phyloP scores from a whole-genome alignment of 306 rosid genomes.

The Alnus rubra region DNA sequence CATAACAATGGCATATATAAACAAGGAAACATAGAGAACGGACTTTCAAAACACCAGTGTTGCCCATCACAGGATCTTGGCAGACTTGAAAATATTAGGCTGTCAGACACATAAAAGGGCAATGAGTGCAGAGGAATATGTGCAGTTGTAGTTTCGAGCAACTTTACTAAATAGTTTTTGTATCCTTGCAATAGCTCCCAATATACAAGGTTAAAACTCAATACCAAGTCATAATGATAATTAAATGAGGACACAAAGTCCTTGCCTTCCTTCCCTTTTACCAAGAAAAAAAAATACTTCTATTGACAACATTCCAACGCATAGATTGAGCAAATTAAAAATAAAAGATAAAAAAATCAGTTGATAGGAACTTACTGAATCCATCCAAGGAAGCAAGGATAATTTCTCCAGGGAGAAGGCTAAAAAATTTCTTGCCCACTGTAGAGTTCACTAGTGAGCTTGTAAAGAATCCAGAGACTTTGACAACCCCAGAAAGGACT shows the following conservation, averaged over 20 bases:
- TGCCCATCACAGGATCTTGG: neutral
- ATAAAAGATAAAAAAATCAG: neutral
- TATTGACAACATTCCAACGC: neutral
- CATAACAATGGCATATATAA: neutral
- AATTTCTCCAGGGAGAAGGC: slow-evolving; percentile 81
- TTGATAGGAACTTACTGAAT: slow-evolving; percentile 56
- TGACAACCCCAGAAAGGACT: slow-evolving; percentile 79
- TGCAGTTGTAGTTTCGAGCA: neutral
- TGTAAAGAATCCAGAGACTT: slow-evolving; percentile 77
- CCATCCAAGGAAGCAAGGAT: slow-evolving; percentile 92
- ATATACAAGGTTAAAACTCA: neutral
- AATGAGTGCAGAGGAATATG: neutral
- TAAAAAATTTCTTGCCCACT: slow-evolving; percentile 75
- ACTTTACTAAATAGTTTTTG: neutral
- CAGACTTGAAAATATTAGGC: neutral
- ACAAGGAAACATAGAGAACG: neutral
- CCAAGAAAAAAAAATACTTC: neutral
- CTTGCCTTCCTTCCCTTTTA: neutral
- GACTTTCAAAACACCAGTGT: neutral
- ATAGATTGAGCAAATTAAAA: slow-evolving; percentile 2
- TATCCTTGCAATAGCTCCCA: neutral
- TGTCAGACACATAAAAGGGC: neutral
- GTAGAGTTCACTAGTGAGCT: slow-evolving; percentile 75
- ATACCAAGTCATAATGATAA: neutral
- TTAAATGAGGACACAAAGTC: too few species aligned